These are phyloP conservation scores for Zopfia rhizophila DNA, from an alignment of 2,329 filamentous ascomycete genomes.

Conservation along the genomic window DNA sequence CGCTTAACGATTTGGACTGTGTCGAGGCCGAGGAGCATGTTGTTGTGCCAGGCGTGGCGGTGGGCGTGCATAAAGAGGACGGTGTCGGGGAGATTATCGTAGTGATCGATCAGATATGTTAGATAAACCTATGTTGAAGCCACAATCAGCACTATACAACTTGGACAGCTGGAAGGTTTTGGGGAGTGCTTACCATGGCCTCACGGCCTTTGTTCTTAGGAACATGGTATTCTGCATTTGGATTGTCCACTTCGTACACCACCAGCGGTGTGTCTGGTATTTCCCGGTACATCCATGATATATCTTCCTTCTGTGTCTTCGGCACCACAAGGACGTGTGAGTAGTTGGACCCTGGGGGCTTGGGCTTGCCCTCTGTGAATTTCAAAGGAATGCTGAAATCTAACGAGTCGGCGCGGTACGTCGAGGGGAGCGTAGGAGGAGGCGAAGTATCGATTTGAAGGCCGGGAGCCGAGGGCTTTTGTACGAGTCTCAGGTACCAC, in stretches of 20 bases:
- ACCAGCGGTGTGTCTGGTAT: conserved; percentile 50
- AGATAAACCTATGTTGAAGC: conserved; percentile 58
- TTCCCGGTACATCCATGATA: conserved; percentile 49
- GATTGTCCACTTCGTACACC: conserved; percentile 65
- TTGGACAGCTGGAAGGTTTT: not conserved
- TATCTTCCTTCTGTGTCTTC: conserved; percentile 51
- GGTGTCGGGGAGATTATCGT: conserved; percentile 67
- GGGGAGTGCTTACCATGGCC: conserved; percentile 58
- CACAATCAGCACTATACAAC: conserved; percentile 14
- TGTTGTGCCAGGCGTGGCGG: conserved; percentile 69
- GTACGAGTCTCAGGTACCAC: conserved; percentile 40
- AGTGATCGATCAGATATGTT: conserved; percentile 71
- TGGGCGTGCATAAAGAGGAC: conserved; percentile 68
- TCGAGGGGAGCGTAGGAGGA: conserved; percentile 20
- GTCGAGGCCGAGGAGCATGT: conserved; percentile 62
- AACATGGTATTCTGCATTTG: conserved; percentile 59
- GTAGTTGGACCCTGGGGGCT: conserved; percentile 49
- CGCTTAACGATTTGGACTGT: conserved; percentile 61
- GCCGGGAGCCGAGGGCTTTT: conserved; percentile 19
- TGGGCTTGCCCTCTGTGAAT: conserved; percentile 41
- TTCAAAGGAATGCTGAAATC: conserved; percentile 49
- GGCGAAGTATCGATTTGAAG: conserved; percentile 25
- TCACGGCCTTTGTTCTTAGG: conserved; percentile 71
- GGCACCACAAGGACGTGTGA: conserved; percentile 48
- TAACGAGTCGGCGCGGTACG: conserved; percentile 36